phyloP scores from a whole-genome alignment of 805 yeast species.

The Candida jianshihensis region DNA sequence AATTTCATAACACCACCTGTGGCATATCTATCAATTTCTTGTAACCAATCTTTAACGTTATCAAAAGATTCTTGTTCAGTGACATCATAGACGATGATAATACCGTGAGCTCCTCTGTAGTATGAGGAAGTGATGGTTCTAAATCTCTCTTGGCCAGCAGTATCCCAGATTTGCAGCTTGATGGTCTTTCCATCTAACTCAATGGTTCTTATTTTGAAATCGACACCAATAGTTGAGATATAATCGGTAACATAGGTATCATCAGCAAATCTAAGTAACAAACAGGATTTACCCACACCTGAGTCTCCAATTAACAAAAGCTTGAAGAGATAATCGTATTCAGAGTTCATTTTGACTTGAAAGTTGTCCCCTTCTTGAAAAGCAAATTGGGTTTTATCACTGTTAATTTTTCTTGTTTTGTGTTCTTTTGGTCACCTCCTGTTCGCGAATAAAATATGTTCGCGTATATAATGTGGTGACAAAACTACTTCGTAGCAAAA shows the following conservation, averaged over 20 bases:
- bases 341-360: slow-evolving; percentile 71
- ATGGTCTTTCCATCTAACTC: slow-evolving; percentile 96
- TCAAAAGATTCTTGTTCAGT: slow-evolving; percentile 96
- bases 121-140: slow-evolving; percentile 96
- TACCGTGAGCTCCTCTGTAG: slow-evolving; percentile 98
- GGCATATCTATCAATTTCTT: slow-evolving; percentile 96
- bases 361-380: too few relatives aligned
- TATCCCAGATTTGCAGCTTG: slow-evolving; percentile 98
- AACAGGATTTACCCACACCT: slow-evolving; percentile 97
- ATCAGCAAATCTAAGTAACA: slow-evolving; percentile 91
- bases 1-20: slow-evolving; percentile 95
- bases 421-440: neutral
- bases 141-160: slow-evolving; percentile 98
- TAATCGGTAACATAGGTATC: slow-evolving; percentile 96
- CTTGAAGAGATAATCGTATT: slow-evolving; percentile 97
- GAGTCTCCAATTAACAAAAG: slow-evolving; percentile 94
- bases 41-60: slow-evolving; percentile 97
- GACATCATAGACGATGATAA: slow-evolving; percentile 94
- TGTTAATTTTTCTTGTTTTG: neutral
- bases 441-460: neutral
- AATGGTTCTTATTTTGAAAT: slow-evolving; percentile 81
- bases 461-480: too few relatives aligned
- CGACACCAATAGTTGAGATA: slow-evolving; percentile 97
- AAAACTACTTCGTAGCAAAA: too few relatives aligned
- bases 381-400: neutral